Evolutionary conservation across 1,139 yeast genomes (phyloP), one percentile per base, ranked within the genome.

Genomic region (Taphrina betulina): DNA sequence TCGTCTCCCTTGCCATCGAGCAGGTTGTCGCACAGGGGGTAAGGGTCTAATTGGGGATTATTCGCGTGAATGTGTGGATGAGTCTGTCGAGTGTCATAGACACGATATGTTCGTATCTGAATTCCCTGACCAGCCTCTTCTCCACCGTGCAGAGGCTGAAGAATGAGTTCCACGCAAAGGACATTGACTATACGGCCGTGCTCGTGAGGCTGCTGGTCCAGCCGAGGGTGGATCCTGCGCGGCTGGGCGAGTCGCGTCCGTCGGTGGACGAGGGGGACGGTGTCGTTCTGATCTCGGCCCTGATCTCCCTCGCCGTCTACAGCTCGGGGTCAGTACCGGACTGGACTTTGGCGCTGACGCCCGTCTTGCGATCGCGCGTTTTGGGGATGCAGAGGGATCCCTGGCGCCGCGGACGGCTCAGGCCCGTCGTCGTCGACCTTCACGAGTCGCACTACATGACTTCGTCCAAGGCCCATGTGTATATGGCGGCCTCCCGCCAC

Each of bases 361-460:
- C 38, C n/a, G 16, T 3, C n/a, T 8, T 23, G 17, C 31, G 31
- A 12, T 26, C 31, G 10, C 7, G 31, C 12, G 10, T 7, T 12
- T 26, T 12, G 7, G 31, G 12, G 10, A 26, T 7, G 31, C 12
- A 7, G 7, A 26, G 7, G 31, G 40, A 33, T 12, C 34, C 24
- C 14, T 41, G 54, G 33, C 37, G 33, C 5, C 36, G 54, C n/a
- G 43, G 40, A 5, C 23, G 34, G 34, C n/a, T 31, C 26, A 22
- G 4, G 16, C 41, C 37, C 23, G 34, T 5, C 19, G 40, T 23
- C 20, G 33, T 50, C 10, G 26, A 50, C 17, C 38, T 50, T 10
- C 44, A 29, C 7, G 38, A 38, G 22, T 29, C 40, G n/a, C 54
- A 50, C 41, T 42, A 50, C 46, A 50, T 50, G 46, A 31, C 54